Base-by-base conservation (phyloP, 805 yeast genomes). In the Pichia cephalocereana region DNA sequence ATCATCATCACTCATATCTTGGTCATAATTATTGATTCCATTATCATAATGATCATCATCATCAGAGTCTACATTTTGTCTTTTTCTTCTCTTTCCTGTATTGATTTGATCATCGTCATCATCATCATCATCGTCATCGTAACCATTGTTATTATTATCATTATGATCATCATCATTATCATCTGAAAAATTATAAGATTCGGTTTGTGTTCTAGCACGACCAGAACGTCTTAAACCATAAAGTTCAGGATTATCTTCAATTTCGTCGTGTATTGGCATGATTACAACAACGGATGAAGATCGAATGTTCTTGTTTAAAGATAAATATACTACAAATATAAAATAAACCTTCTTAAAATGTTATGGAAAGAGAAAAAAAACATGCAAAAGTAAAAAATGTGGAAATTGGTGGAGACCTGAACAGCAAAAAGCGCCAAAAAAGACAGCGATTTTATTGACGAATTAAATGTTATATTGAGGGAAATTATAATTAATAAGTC, bases 141-240 rank as follows among this genome's bases (percentile, higher is more conserved):
- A 67, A 12, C 61, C 66, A 23, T 64, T 23, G 26, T 64, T 67
- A 17, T 62, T 65, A 28, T 64, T 67, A n/a, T 62, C 65, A 28
- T 64, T 67, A 7, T 54, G 57, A 18, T 56, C 58, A 3, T 64
- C 67, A 17, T 62, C 65, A 28, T 64, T 67, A 17, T 62, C 65
- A 28, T 64, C 67, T 39, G 50, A 52, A 27, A 44, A 52, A 34
- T 70, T 73, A 31, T 63, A 64, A 1, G 66, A 59, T 12, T 54
- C 65, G 18, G 70, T 68, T 41, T 58, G 58, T 4, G 66, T 56
- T 51, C 80, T 70, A 10, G 83, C 79, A 57, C 93, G 71, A 40
- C 80, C 80, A 6, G 90, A 82, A 55, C 95, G 74, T 65, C 95
- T 77, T 47, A 86, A 70, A 2, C 95, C 95, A 57, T 86, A 86